A percentile compares a stretch with the other conserved stretches of the same genome.
Evolutionary conservation across 192 early-diverging fungal genomes (phyloP).

Genomic region (Gonapodya sp.): DNA sequence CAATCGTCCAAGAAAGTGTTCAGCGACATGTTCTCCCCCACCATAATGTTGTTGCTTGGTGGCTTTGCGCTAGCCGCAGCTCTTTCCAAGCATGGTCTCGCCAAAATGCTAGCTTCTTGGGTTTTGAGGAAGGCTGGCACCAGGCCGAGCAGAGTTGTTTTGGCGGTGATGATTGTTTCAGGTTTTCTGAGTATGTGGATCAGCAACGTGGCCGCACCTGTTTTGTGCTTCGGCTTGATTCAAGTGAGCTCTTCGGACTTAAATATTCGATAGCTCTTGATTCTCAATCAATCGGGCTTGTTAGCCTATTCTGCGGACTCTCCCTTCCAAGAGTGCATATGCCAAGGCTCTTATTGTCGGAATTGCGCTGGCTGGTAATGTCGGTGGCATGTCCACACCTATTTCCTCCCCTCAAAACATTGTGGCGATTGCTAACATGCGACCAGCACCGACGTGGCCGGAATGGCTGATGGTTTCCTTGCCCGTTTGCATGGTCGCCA

Average conservation of each 20-base stretch:
- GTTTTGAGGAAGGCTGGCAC: constrained; percentile 88
- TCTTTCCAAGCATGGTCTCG: constrained; percentile 91
- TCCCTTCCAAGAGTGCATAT: constrained; percentile 70
- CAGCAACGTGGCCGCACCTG: constrained; percentile 92
- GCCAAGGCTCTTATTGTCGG: constrained; percentile 82
- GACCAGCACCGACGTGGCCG: constrained; percentile 75
- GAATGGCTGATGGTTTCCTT: constrained; percentile 85
- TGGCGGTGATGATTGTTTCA: constrained; percentile 93
- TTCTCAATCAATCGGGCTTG: constrained; percentile 1
- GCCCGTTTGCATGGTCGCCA: constrained; percentile 70
- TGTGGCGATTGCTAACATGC: constrained; percentile 88
- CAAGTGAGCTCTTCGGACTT: constrained; percentile 30
- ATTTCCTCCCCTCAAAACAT: constrained; percentile 98
- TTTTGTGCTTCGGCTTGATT: constrained; percentile 89
- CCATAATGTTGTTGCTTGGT: constrained; percentile 91
- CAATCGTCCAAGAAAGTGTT: constrained; percentile 79
- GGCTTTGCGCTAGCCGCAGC: constrained; percentile 91
- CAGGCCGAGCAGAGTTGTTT: constrained; percentile 66
- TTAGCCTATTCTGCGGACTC: constrained; percentile 81
- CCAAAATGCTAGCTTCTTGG: constrained; percentile 76
- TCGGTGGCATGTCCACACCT: constrained; percentile 95
- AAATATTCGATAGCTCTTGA: constrained; percentile 11
- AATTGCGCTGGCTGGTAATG: constrained; percentile 92
- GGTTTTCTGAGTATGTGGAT: constrained; percentile 99
- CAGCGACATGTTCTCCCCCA: constrained; percentile 87